These are phyloP conservation scores for Ogataea populi-albae DNA, from an alignment of 805 yeast genomes.

Conservation along the genomic window DNA sequence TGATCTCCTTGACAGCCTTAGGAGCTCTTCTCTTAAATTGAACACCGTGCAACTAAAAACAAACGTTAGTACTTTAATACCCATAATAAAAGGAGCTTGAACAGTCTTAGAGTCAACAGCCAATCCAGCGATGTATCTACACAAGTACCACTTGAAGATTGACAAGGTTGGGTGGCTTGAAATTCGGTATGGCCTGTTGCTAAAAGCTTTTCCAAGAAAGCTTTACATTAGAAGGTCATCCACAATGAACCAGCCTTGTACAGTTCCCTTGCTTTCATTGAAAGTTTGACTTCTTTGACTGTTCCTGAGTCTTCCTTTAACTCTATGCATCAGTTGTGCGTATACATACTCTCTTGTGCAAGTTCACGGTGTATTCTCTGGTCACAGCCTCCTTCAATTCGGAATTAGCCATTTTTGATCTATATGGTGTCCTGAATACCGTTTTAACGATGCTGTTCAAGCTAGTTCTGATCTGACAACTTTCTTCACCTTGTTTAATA, in stretches of 20 bases:
- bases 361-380: constrained; percentile 99
- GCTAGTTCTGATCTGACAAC: neutral
- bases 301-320: neutral
- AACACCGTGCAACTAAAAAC: constrained; percentile 83
- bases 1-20: constrained; percentile 98
- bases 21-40: constrained; percentile 99
- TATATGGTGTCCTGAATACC: no score
- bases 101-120: neutral
- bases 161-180: no score
- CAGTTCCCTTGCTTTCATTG: neutral
- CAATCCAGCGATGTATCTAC: no score
- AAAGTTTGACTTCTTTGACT: neutral
- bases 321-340: no score
- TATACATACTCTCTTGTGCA: constrained; percentile 98
- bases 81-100: neutral
- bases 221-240: no score
- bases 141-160: no score
- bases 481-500: no score
- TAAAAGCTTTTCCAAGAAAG: no score
- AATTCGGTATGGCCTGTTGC: no score
- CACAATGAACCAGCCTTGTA: neutral
- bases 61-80: constrained; percentile 9
- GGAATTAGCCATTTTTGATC: constrained; percentile 36
- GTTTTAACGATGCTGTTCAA: no score
- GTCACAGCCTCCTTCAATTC: constrained; percentile 99